Evolutionary conservation across 1,284 basidiomycete species (phyloP), one percentile per base, ranked within the genome.

Genomic region (Moesziomyces globuligerus): DNA sequence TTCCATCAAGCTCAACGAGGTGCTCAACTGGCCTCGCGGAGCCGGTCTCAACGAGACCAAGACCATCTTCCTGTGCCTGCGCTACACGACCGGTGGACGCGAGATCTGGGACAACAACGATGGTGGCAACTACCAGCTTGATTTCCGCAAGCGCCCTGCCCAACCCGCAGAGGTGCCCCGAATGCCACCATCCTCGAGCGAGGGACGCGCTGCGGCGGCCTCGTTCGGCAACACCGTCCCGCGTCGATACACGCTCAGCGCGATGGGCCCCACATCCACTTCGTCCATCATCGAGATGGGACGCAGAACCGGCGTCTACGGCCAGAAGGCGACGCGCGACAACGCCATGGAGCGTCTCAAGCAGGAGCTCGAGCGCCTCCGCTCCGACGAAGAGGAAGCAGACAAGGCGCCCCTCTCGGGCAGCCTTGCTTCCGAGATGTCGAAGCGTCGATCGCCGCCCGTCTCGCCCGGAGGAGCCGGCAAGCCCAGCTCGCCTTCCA

Each of bases 21-120:
- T 80, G 18, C 70, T 80, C 46, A 72, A 74, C 50, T 80, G 78
- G 78, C 72, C 74, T 32, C 65, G 75, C 23, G 74, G 75, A 83
- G 57, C 80, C 84, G 57, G 80, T 79, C 47, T 87, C 87, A 48
- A 91, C 94, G 80, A 92, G 91, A 83, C 91, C 67, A 94, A 94
- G 87, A 91, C 89, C 46, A 86, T 98, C 77, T 87, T 90, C 74
- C 82, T 96, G 36, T 93, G 92, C 11, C 83, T 97, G 46, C 86
- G 91, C 46, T 98, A 93, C 82, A 86, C 86, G 13, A 88, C 89
- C 23, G 87, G 84, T 3, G 91, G 90, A 0, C 89, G 91, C 77
- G 86, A 87, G 75, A 88, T 91, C 58, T 97, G 95, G 94, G 94
- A 97, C 83, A 95, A 93, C 85, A 96, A 97, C 79, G 83, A 81